phyloP scores from a whole-genome alignment of 805 yeast genomes.

The Kodamaea lidongshanica region DNA sequence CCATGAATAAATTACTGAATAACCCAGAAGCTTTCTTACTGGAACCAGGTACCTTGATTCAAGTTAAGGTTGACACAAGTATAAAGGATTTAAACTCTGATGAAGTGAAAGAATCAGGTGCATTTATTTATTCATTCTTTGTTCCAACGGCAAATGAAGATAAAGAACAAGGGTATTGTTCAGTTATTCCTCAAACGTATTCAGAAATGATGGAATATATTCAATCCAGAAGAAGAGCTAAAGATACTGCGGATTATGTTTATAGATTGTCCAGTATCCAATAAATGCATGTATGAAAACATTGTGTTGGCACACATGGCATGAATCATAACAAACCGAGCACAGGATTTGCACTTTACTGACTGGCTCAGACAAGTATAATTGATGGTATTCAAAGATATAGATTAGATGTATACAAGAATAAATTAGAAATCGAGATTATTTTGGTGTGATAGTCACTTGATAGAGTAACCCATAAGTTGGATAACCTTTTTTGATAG shows the following conservation, averaged over 20 bases:
- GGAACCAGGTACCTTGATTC: slow-evolving; percentile 81
- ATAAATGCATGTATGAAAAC: no score
- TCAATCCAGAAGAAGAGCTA: slow-evolving; percentile 86
- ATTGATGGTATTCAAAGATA: no score
- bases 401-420: no score
- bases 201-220: slow-evolving; percentile 88
- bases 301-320: no score
- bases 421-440: no score
- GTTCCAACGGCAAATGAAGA: slow-evolving; percentile 53
- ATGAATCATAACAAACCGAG: no score
- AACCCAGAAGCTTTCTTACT: slow-evolving; percentile 55
- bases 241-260: slow-evolving; percentile 68
- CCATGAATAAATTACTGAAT: slow-evolving; percentile 49
- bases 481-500: no score
- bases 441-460: no score
- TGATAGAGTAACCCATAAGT: no score
- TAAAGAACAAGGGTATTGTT: slow-evolving; percentile 52
- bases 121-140: slow-evolving; percentile 83
- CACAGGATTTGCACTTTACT: no score
- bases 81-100: slow-evolving; percentile 64
- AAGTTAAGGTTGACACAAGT: slow-evolving; percentile 79
- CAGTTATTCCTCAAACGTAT: slow-evolving; percentile 82
- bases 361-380: no score
- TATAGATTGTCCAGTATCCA: slow-evolving; percentile 23
- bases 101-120: slow-evolving; percentile 66